Evolutionary conservation across 2,329 filamentous ascomycete genomes (phyloP).

Genomic region (Microdochium paspali): DNA sequence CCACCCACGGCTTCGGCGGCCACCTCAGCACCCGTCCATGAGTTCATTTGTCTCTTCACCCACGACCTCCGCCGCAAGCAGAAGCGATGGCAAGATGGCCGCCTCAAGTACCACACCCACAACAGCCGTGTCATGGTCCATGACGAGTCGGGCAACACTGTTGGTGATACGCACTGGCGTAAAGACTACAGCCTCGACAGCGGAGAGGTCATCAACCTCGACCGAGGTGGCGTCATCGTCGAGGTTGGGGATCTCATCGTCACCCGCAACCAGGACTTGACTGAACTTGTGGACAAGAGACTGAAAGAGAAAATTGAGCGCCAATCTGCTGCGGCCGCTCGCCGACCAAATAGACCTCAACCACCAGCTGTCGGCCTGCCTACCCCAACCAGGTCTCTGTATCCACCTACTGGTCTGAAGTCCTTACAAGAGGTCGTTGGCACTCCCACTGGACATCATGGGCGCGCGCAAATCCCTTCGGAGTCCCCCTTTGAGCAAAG

Average conservation of each 20-base stretch:
- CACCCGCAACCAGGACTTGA: slow-evolving; percentile 66
- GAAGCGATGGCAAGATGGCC: slow-evolving; percentile 91
- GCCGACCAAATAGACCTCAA: slow-evolving; percentile 18
- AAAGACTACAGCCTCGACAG: slow-evolving; percentile 60
- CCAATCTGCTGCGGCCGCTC: slow-evolving; percentile 32
- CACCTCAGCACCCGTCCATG: slow-evolving; percentile 63
- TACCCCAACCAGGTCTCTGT: slow-evolving; percentile 1
- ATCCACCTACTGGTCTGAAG: neutral
- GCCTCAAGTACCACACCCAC: slow-evolving; percentile 80
- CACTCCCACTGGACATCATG: slow-evolving; percentile 52
- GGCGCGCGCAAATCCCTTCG: slow-evolving; percentile 45
- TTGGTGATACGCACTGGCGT: slow-evolving; percentile 80
- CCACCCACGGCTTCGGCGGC: neutral
- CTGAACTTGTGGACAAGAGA: slow-evolving; percentile 63
- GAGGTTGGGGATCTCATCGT: slow-evolving; percentile 72
- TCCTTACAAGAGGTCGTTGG: slow-evolving; percentile 53
- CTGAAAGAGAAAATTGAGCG: slow-evolving; percentile 44
- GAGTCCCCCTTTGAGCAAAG: slow-evolving; percentile 59
- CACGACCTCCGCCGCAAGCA: slow-evolving; percentile 78
- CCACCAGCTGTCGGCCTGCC: slow-evolving; percentile 11
- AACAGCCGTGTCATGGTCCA: slow-evolving; percentile 89
- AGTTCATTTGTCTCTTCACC: slow-evolving; percentile 81
- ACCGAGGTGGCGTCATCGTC: slow-evolving; percentile 66
- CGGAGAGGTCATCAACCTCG: slow-evolving; percentile 73
- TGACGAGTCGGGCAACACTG: slow-evolving; percentile 67